These are phyloP conservation scores for Raddia guianensis DNA, from an alignment of 176 grass and related monocot species.

Conservation along the genomic window DNA sequence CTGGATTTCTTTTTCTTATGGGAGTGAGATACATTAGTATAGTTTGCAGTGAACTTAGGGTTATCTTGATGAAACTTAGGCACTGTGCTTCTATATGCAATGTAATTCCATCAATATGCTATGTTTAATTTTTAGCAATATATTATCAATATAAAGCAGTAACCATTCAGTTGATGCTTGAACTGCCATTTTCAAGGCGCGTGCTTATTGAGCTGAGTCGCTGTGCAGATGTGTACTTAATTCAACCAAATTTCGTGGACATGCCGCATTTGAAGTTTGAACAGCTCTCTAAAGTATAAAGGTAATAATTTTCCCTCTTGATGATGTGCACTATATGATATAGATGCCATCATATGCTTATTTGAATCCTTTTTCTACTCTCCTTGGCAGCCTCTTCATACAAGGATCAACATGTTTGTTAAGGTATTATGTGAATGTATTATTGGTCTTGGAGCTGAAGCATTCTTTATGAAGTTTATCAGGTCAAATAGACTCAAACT, in stretches of 20 bases:
- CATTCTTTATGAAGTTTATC: too few relatives aligned
- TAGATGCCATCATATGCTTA: too few relatives aligned
- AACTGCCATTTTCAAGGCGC: neutral
- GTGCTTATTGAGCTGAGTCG: neutral
- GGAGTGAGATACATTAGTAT: neutral
- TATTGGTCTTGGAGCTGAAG: too few relatives aligned
- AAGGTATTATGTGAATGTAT: too few relatives aligned
- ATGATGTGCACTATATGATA: too few relatives aligned
- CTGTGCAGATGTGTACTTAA: neutral
- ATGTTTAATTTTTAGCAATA: neutral
- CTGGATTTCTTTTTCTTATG: neutral
- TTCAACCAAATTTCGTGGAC: neutral
- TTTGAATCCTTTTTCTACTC: too few relatives aligned
- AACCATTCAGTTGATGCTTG: conserved; percentile 6
- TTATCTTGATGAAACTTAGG: neutral
- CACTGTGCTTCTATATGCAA: conserved; percentile 1
- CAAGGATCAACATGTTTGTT: too few relatives aligned
- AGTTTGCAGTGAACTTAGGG: neutral
- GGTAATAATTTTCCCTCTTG: neutral
- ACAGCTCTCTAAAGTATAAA: too few relatives aligned
- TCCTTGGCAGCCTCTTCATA: too few relatives aligned
- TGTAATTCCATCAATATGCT: neutral
- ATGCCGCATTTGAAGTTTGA: neutral
- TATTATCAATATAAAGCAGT: neutral
- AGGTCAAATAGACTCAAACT: too few relatives aligned